A percentile compares a stretch with the other conserved stretches of the same genome.
phyloP scores from a whole-genome alignment of 306 rosid species.

The Arachis stenosperma region DNA sequence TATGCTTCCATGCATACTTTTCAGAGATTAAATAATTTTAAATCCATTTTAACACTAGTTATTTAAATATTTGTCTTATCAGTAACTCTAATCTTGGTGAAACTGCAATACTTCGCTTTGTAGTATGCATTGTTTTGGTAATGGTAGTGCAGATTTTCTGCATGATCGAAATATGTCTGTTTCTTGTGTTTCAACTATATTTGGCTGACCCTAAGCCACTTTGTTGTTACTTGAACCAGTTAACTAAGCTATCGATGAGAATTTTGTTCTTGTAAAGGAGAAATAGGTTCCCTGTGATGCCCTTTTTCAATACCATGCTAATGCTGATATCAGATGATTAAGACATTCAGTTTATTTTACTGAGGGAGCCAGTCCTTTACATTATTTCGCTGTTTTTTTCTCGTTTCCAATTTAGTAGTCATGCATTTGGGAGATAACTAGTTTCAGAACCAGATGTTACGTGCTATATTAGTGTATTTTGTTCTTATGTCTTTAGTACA shows the following conservation, averaged over 20 bases:
- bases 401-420: neutral
- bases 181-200: neutral
- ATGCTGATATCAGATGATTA: constrained; percentile 59
- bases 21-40: neutral
- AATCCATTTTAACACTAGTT: neutral
- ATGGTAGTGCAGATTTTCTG: too few relatives aligned
- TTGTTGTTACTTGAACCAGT: neutral
- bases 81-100: too few relatives aligned
- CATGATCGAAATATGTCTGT: too few relatives aligned
- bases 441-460: constrained; percentile 3
- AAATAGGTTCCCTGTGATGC: constrained; percentile 38
- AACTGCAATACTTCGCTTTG: neutral
- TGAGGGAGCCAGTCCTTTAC: constrained; percentile 53
- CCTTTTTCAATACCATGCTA: constrained; percentile 56
- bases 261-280: neutral
- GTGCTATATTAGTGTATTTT: too few relatives aligned
- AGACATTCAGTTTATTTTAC: constrained; percentile 9
- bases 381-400: neutral
- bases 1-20: neutral
- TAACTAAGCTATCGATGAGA: neutral
- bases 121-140: neutral
- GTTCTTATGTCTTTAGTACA: too few relatives aligned
- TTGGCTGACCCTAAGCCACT: neutral
- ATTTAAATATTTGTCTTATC: neutral
- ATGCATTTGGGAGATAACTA: neutral